Percentiles rank a stretch among this genome's conserved stretches.
Conservation (phyloP, 2,329 filamentous ascomycete species). For the Colletotrichum spaethianum region DNA sequence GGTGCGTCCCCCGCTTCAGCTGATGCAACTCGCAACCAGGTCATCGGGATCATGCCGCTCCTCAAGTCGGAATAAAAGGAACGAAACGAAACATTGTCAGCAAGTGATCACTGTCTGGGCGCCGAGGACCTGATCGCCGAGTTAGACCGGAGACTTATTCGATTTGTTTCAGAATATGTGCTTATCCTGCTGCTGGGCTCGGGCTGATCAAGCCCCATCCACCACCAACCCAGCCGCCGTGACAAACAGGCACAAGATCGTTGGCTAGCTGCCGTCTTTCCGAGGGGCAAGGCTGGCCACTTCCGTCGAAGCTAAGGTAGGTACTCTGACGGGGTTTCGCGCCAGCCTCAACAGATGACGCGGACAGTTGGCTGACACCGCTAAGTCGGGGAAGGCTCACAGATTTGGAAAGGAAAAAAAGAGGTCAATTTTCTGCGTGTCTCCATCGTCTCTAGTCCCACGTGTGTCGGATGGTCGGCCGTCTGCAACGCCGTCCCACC, state of each 20-base stretch:
- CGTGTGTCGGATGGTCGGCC: constrained; percentile 32
- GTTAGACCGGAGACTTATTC: constrained; percentile 4
- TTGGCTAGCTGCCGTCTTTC: constrained; percentile 25
- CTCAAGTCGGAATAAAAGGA: background rate
- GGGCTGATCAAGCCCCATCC: constrained; percentile 29
- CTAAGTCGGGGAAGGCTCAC: background rate
- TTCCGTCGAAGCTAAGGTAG: constrained; percentile 29
- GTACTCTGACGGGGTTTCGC: constrained; percentile 28
- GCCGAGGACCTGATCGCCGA: constrained; percentile 15
- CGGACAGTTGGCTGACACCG: constrained; percentile 26
- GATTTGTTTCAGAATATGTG: constrained; percentile 38
- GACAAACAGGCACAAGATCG: constrained; percentile 5
- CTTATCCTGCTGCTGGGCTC: constrained; percentile 36
- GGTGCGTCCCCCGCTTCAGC: background rate
- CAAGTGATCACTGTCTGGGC: constrained; percentile 5
- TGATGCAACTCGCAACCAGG: background rate
- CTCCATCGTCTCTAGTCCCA: constrained; percentile 31
- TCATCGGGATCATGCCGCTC: background rate
- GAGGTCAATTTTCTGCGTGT: constrained; percentile 26
- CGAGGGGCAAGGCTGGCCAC: constrained; percentile 28
- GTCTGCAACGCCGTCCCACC: constrained; percentile 38
- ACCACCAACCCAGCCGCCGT: constrained; percentile 16
- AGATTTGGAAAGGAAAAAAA: constrained; percentile 2
- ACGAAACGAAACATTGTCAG: background rate
- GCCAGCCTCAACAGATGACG: constrained; percentile 35